Base-by-base conservation (phyloP, 2,329 filamentous ascomycete species). In the Myriosclerotinia scirpicola region DNA sequence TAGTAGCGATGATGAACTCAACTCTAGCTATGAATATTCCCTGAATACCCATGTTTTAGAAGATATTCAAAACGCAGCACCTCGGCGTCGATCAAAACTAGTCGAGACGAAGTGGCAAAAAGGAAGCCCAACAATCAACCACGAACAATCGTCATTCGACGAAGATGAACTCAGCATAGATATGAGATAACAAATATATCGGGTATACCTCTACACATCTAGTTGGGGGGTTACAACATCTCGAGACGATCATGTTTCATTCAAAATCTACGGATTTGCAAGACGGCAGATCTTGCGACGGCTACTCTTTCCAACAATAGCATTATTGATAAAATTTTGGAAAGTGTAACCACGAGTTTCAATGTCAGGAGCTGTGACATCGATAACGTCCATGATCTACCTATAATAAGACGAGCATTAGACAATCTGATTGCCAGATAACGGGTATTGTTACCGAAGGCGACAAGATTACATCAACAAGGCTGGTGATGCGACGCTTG, bases 161-260 rank as follows among this genome's bases (percentile, higher is more conserved):
- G 75, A 75, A 54, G 75, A 76, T 61, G 75, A 76, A 69, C 66
- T 76, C 64, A 70, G 75, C 58, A 70, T 73, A n/a, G n/a, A n/a
- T n/a, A 48, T 76, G 66, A 75, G 42, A 36, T n/a, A 22, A 9
- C 26, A 56, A 20, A 48, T 6, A 26, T 34, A 26, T 26, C 7
- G 12, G 30, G 12, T 38, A 26, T 26, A 38, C 9, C 34, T 60
- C 20, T 50, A 11, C 5, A 50, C 20, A 22, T 20, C 56, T 48
- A 22, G 17, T 17, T 60, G 30, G 30, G 14, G 14, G 22, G 2
- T 26, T 50, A 12, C 26, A 22, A 6, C n/a, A 14, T 60, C 8
- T 60, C 40, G 44, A 38, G n/a, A 22, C 30, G 8, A 26, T 26
- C 11, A 26, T 12, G 8, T 60, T 50, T 20, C 44, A 60, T 60